Evolutionary conservation across 257 asterid genomes (phyloP), one percentile per base, ranked within the genome.

Genomic region (Ilex asprella): DNA sequence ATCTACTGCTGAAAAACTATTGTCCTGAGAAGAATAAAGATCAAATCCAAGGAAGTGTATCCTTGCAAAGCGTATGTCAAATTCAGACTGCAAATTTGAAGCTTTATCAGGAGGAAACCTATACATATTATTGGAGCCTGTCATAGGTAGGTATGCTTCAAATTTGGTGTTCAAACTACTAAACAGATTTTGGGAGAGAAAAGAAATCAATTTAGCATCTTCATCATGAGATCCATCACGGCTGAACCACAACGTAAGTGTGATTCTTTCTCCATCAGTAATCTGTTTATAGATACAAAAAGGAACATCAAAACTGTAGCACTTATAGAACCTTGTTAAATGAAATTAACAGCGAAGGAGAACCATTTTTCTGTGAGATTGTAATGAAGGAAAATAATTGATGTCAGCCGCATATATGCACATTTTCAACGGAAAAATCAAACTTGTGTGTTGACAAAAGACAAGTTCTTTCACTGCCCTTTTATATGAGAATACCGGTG

Each of bases 31-130:
- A 35, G 83, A 51, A 72, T 49, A 80, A 62, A 91, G 64, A 70
- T 80, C 76, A 16, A 88, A 78, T 58, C 96, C 95, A 56, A 88
- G 82, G 62, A 75, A 57, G 65, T 72, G 78, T 69, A 91, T 76
- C 76, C 96, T 84, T 71, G 89, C 95, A 63, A 59, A 75, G 54
- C 98, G 83, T 61, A 88, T 80, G 64, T 89, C 87, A 68, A 88
- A 89, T 64, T 97, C 97, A n/a, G 82, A 78, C 65, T 39, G 73
- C 73, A 81, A 81, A 50, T 61, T 75, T 7, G 83, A 84, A 59
- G 89, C 88, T 81, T 85, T 82, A 60, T 84, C 84, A 0, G 97
- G 95, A 59, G 97, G 98, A 75, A 84, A 88, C 98, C 95, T 88
- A 74, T 88, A 86, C 98, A 91, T 91, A 62, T 80, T 80, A 41